Evolutionary conservation across 768 basidiomycete species (phyloP), one percentile per base, ranked within the genome.

Genomic region (Trametes cubensis): DNA sequence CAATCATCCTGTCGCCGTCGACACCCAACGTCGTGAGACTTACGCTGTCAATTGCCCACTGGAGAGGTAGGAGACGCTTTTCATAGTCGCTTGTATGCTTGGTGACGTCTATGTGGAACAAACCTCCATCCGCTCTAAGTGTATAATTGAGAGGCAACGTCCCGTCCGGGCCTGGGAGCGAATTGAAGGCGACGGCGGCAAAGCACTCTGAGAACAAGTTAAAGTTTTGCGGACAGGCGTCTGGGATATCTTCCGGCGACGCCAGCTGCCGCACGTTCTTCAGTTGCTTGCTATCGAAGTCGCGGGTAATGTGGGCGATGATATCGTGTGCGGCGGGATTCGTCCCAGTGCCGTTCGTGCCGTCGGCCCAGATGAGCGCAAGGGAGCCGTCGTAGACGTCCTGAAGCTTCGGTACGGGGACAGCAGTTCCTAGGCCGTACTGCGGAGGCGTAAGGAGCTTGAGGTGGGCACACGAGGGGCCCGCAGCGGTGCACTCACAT

Each of bases 21-120:
- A 10, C 6, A 46, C 18, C 20, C 11, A 23, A 21, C 23, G 17
- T 18, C 6, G 18, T 21, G 30, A 23, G 0, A 54, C 82, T 26
- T 62, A 87, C 89, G 70, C 83, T 78, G 66, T 93, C 91, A 39
- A 93, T 76, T 11, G 89, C 87, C 81, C 90, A 87, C 64, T 93
- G 91, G 21, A 93, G 65, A 1, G 91, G 91, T 18, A 93, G 70
- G 30, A 90, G 79, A 48, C 86, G 75, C 55, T 76, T 75, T 71
- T 92, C 89, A 65, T 87, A 85, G 72, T 90, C 88, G 61, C 88
- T 86, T 3, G 75, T 81, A 68, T 90, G 89, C 20, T 77, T 75
- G 21, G 78, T 76, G 0, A 90, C 90, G 66, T 93, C 82, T 64
- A 92, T 83, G 63, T 84, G 82, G 21, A 71, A 66, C 18, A 92